phyloP scores from a whole-genome alignment of 169 alveolate genomes.

The Cryptosporidium ryanae region DNA sequence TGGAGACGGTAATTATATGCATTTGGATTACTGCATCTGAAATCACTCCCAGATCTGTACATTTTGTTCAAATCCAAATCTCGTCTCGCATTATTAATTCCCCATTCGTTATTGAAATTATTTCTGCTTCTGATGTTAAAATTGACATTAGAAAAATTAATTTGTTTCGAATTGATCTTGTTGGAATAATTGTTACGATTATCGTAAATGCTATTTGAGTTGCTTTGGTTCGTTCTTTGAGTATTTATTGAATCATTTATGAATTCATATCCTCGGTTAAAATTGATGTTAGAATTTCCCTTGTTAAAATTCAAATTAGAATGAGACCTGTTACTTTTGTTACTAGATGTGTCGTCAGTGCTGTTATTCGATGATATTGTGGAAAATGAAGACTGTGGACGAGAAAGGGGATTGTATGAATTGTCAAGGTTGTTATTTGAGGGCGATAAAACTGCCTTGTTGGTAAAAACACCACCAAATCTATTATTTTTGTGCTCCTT shows the following conservation, averaged over 20 bases:
- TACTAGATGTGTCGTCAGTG: constrained; percentile 24
- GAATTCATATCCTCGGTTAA: too few species aligned
- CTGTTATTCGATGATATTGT: constrained; percentile 43
- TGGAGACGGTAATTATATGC: background rate
- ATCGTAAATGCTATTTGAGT: too few species aligned
- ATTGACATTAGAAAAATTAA: background rate
- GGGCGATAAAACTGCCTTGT: background rate
- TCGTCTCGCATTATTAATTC: background rate
- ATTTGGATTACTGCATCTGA: background rate
- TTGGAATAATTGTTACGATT: too few species aligned
- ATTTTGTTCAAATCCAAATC: background rate
- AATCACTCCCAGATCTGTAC: background rate
- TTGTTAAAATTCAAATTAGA: constrained; percentile 6
- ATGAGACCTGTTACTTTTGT: constrained; percentile 6
- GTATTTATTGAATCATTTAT: too few species aligned
- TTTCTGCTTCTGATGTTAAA: background rate
- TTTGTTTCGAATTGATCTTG: background rate
- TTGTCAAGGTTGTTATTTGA: background rate
- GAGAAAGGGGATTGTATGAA: constrained; percentile 2
- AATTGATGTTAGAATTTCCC: too few species aligned
- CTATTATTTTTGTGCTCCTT: background rate
- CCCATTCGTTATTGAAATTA: background rate
- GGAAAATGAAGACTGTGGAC: constrained; percentile 46
- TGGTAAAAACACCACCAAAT: background rate
- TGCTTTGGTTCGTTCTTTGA: too few species aligned